Base-by-base conservation (phyloP, 331 rosid species). In the Malus hybrid region DNA sequence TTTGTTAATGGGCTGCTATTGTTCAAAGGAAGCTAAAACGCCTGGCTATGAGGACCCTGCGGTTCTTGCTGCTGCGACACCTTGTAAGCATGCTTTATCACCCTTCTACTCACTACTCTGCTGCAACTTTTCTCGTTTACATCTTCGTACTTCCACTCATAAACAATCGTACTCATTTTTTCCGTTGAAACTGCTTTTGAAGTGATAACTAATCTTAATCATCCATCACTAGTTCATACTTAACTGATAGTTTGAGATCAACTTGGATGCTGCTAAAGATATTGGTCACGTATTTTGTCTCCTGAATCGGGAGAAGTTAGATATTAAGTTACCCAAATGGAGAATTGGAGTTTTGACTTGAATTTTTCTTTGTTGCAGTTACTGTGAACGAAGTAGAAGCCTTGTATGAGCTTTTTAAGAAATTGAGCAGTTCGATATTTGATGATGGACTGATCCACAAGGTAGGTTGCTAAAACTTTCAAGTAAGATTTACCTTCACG, bases 31-130 rank as follows among this genome's bases (percentile, higher is more conserved):
- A 81, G 69, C 28, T n/a, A 52, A 79, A 66, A 54, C 70, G 7
- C 93, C 79, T 6, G 92, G 92, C 54, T 87, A 87, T 22, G 99
- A 92, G 79, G 87, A 94, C 13, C 92, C 96, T 11, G n/a, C 74
- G 3, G 67, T 88, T 86, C 96, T 94, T 73, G 92, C 97, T n/a
- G 87, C 97, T 14, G 95, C 75, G 81, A 94, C 97, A 60, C 95
- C 92, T 46, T 94, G 99, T 94, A 83, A 92, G 95, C 86, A 76
- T 71, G 81, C 85, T 48, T 79, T 81, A 75, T 68, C 44, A 65
- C 54, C 50, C 32, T 60, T 67, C 73, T 78, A 67, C 66, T 20
- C 55, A 74, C 74, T 81, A 62, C 69, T 27, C 55, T 72, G 78
- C 60, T 67, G 69, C 63, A 48, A 66, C 73, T 74, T 18, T 83